A percentile compares a stretch with the other conserved stretches of the same genome.
Conservation (phyloP, 768 basidiomycete genomes). For the Pisolithus orientalis region DNA sequence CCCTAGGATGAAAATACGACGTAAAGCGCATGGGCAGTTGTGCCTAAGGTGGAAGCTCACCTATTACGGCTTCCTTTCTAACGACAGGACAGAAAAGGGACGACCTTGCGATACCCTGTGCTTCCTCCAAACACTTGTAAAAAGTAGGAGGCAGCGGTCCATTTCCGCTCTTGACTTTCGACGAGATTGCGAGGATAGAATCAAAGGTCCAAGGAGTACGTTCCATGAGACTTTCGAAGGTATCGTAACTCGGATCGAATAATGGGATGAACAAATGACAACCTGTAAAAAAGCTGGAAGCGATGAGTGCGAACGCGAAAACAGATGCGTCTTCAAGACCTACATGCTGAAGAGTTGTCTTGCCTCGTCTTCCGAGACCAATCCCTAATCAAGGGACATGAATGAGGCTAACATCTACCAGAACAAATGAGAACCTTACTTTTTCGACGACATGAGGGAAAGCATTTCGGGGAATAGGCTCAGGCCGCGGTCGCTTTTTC, state of each 20-base stretch:
- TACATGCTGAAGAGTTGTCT: constrained; percentile 90
- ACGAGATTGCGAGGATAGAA: constrained; percentile 86
- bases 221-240: constrained; percentile 86
- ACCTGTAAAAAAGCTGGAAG: constrained; percentile 83
- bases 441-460: constrained; percentile 90
- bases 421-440: constrained; percentile 29
- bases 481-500: constrained; percentile 80
- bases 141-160: constrained; percentile 80
- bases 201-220: constrained; percentile 96
- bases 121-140: constrained; percentile 89
- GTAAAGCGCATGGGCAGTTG: not conserved
- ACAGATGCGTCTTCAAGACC: constrained; percentile 23
- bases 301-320: constrained; percentile 1
- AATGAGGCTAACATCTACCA: not conserved
- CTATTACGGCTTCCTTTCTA: constrained; percentile 91
- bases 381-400: constrained; percentile 44
- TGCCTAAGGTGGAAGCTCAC: constrained; percentile 32
- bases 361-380: constrained; percentile 81
- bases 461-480: constrained; percentile 77
- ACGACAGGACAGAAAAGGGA: constrained; percentile 92
- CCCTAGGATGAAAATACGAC: constrained; percentile 36
- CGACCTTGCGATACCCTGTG: constrained; percentile 91
- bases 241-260: constrained; percentile 90
- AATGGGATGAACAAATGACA: constrained; percentile 96
- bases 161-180: constrained; percentile 87